Base-by-base conservation (phyloP, 495 filamentous ascomycete species). In the Sordaria brevicollis region DNA sequence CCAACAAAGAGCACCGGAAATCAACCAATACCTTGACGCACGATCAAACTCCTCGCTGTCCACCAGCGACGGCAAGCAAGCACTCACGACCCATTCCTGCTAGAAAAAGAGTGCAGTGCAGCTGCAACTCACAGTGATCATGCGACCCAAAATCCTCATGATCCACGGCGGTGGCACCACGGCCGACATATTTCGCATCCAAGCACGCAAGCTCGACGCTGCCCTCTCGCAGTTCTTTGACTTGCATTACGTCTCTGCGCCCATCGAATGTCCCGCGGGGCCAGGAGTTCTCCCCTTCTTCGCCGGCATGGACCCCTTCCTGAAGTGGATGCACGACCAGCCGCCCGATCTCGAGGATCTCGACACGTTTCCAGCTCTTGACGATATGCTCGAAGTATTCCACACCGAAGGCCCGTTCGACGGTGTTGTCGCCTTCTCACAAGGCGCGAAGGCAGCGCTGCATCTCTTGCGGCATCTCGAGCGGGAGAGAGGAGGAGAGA, bases 391-490 rank as follows among this genome's bases (percentile, higher is more conserved):
- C 5, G 34, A 31, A 10, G 31, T 65, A 5, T 71, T 70, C 54
- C 39, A 67, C 13, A 10, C 33, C 21, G 34, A 75, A 11, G 75
- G 73, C 1, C 74, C 74, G 0, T 73, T 77, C 33, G 75, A 77
- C 1, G 77, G 77, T 10, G n/a, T 79, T 5, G 66, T 79, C 0
- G 77, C 68, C 33, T 78, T 79, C 34, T 78, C 76, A 10, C 75
- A 77, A 41, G 77, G 77, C 5, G 76, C 73, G 1, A 78, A 78
- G 65, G 72, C 72, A 2, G 75, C 68, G 19, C 69, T 72, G 19
- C 69, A 76, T 33, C 69, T 78, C 8, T 38, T 73, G 5, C 49
- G 76, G 10, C 33, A 66, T 25, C 67, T 77, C 9, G 75, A 77
- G 72, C 29, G 49, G 43, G 39, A 65, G 38, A 31, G 25, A 13